phyloP scores from a whole-genome alignment of 2,329 filamentous ascomycete species.

The Penicillium sp. region DNA sequence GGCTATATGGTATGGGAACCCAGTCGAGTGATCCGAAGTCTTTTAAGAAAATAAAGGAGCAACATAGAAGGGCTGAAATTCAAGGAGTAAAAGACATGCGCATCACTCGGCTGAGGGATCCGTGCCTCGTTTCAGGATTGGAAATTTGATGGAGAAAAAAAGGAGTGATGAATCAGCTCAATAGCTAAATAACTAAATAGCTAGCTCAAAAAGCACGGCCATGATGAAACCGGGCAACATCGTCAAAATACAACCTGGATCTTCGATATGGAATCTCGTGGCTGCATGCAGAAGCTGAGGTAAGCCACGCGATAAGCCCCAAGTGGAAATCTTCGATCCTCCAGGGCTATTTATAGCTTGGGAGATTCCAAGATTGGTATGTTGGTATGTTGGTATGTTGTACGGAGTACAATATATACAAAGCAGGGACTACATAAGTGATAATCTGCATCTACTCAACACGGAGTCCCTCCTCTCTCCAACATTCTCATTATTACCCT shows the following conservation, averaged over 20 bases:
- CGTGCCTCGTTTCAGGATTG: constrained; percentile 37
- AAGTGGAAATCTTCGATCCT: not conserved
- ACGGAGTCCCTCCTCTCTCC: constrained; percentile 9
- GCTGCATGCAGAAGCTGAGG: constrained; percentile 28
- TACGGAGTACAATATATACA: too few species aligned
- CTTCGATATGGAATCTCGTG: constrained; percentile 21
- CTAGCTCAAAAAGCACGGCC: not conserved
- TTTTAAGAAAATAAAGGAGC: not conserved
- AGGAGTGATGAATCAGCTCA: not conserved
- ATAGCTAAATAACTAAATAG: not conserved
- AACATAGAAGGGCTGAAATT: constrained; percentile 8
- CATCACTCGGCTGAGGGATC: constrained; percentile 24
- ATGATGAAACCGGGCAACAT: not conserved
- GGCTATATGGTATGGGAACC: not conserved
- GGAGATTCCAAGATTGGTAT: not conserved
- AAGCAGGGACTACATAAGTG: too few species aligned
- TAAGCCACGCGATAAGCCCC: constrained; percentile 18
- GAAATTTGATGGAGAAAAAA: constrained; percentile 10
- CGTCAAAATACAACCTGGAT: not conserved
- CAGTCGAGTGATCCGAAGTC: not conserved
- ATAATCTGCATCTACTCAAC: not conserved
- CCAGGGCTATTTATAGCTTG: not conserved
- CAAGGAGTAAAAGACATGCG: constrained; percentile 11
- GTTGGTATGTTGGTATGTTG: not conserved
- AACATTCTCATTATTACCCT: constrained; percentile 8